Percentiles rank a stretch among this genome's conserved stretches.
Conservation (phyloP, 441 rosid genomes). For the Breynia disticha region DNA sequence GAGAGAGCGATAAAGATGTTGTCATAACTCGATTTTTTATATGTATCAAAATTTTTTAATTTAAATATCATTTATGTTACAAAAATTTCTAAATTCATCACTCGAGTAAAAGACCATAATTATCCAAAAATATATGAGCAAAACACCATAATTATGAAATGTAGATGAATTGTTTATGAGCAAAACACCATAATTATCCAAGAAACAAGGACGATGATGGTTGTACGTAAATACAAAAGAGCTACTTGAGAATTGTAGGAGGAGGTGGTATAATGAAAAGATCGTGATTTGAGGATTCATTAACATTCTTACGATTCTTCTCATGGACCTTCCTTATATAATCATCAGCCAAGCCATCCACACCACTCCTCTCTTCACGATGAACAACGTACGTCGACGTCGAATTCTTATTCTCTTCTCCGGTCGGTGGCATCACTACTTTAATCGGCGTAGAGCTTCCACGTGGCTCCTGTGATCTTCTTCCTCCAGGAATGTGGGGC, state of each 20-base stretch:
- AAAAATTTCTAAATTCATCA: no score
- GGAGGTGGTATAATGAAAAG: constrained; percentile 28
- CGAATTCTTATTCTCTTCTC: constrained; percentile 14
- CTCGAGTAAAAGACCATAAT: no score
- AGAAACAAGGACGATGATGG: background rate
- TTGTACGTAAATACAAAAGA: background rate
- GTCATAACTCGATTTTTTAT: no score
- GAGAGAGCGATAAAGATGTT: no score
- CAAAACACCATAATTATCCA: background rate
- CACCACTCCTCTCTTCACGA: constrained; percentile 13
- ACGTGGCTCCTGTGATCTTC: constrained; percentile 18
- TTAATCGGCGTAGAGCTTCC: constrained; percentile 21
- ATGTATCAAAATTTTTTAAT: no score
- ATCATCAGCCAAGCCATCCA: constrained; percentile 28
- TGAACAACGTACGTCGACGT: background rate
- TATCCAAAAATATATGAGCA: no score
- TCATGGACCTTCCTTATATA: constrained; percentile 38
- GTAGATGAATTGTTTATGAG: no score
- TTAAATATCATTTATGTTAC: background rate
- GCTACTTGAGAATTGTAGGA: constrained; percentile 20
- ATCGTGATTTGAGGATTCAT: constrained; percentile 12
- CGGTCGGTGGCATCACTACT: constrained; percentile 27
- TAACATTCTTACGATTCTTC: constrained; percentile 26
- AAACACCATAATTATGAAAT: no score
- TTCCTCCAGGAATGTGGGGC: constrained; percentile 15